These are phyloP conservation scores for Aspergillus heteromorphus DNA, from an alignment of 495 filamentous ascomycete species.

Conservation along the genomic window DNA sequence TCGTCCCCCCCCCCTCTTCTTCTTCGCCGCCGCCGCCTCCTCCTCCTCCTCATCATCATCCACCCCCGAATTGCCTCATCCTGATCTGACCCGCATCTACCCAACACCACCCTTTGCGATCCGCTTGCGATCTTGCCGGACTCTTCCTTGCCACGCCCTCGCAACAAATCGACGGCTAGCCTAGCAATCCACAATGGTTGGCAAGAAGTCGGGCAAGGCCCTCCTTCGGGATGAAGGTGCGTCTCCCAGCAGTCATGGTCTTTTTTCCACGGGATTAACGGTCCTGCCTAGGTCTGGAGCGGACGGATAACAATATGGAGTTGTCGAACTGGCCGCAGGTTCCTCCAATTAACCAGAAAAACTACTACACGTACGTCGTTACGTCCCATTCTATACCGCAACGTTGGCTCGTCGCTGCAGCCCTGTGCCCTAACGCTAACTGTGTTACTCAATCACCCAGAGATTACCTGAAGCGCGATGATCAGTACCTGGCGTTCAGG, in stretches of 20 bases:
- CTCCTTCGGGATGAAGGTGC: constrained; percentile 60
- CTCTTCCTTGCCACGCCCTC: neutral
- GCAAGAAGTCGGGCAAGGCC: constrained; percentile 60
- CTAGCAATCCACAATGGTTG: constrained; percentile 48
- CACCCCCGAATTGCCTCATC: neutral
- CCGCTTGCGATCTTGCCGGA: constrained; percentile 2
- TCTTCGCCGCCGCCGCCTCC: neutral
- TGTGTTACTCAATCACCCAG: constrained; percentile 36
- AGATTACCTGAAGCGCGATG: constrained; percentile 96
- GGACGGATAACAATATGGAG: constrained; percentile 97
- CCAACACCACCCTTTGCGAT: neutral
- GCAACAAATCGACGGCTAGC: neutral
- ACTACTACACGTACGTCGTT: constrained; percentile 88
- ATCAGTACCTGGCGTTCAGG: constrained; percentile 85
- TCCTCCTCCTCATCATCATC: neutral
- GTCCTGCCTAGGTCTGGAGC: constrained; percentile 64
- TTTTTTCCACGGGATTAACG: neutral
- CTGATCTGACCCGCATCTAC: neutral
- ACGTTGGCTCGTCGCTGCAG: neutral
- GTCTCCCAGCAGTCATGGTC: constrained; percentile 2
- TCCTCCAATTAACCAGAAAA: constrained; percentile 94
- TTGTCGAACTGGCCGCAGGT: constrained; percentile 90
- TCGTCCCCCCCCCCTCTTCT: neutral
- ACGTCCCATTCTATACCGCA: neutral
- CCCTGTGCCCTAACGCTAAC: neutral